Conservation (phyloP, 78 protist species). For the Guillardia theta region DNA sequence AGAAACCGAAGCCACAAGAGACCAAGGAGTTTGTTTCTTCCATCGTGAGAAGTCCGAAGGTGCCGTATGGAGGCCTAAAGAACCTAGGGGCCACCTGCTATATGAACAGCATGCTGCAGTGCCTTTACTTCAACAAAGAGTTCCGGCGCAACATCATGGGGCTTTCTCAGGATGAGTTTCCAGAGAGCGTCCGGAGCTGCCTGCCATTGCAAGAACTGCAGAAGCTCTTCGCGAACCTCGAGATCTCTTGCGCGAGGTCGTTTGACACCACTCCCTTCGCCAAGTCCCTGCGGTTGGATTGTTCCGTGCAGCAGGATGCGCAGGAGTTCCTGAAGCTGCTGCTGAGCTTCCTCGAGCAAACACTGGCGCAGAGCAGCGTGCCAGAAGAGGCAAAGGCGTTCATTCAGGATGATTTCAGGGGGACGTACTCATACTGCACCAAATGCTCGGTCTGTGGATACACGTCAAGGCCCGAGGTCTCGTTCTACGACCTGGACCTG, state of each 20-base stretch:
- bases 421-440: conserved; percentile 12
- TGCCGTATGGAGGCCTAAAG: neutral
- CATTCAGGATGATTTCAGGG: neutral
- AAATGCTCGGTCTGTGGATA: neutral
- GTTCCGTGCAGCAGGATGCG: neutral
- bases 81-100: conserved; percentile 39
- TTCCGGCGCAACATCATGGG: neutral
- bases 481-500: conserved; percentile 39
- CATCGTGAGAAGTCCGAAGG: neutral
- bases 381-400: neutral
- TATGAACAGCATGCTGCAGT: conserved; percentile 38
- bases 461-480: neutral
- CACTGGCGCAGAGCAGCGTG: neutral
- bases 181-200: neutral
- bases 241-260: neutral
- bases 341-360: neutral
- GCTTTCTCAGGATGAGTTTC: neutral
- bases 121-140: neutral
- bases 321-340: conserved; percentile 15
- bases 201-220: neutral
- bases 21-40: neutral
- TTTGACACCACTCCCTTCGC: neutral
- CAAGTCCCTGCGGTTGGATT: neutral
- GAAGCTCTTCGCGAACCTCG: neutral
- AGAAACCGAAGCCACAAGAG: too few relatives aligned